These are phyloP conservation scores for Phytophthora pini DNA, from an alignment of 352 stramenopile genomes.

Conservation along the genomic window DNA sequence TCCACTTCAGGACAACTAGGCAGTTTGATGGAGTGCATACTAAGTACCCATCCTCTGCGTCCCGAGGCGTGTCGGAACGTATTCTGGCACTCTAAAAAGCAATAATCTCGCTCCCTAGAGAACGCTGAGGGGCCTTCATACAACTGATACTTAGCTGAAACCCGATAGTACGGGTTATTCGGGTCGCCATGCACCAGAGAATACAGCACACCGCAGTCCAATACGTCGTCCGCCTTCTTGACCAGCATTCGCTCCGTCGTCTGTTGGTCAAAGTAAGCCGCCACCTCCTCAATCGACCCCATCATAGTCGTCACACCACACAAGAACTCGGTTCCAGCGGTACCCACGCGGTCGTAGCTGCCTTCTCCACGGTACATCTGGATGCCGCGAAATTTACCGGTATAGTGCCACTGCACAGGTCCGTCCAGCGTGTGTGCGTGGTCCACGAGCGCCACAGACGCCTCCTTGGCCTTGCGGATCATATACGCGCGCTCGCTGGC, in stretches of 20 bases:
- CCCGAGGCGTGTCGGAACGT: constrained; percentile 78
- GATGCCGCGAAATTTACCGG: constrained; percentile 74
- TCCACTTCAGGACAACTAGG: constrained; percentile 74
- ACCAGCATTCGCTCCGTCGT: constrained; percentile 65
- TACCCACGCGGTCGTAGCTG: constrained; percentile 41
- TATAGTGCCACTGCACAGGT: constrained; percentile 80
- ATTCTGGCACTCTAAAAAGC: constrained; percentile 81
- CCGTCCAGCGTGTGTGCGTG: constrained; percentile 78
- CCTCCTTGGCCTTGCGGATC: constrained; percentile 73
- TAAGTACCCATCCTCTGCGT: constrained; percentile 75
- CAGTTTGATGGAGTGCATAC: constrained; percentile 88
- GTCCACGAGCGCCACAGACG: constrained; percentile 69
- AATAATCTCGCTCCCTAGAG: constrained; percentile 71
- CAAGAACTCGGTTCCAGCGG: constrained; percentile 62
- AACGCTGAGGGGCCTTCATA: constrained; percentile 66
- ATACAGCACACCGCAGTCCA: constrained; percentile 76
- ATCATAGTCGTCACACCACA: constrained; percentile 83
- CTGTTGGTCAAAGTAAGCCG: constrained; percentile 70
- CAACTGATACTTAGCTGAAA: constrained; percentile 75
- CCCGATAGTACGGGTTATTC: constrained; percentile 65
- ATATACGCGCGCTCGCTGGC: constrained; percentile 61
- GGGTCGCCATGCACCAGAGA: constrained; percentile 50
- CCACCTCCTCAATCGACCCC: constrained; percentile 70
- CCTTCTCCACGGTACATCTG: constrained; percentile 85
- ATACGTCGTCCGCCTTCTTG: constrained; percentile 68